Percentiles rank a stretch among this genome's conserved stretches.
These are phyloP conservation scores for Phytophthora cryptogea DNA, from an alignment of 352 stramenopile genomes.

Conservation along the genomic window DNA sequence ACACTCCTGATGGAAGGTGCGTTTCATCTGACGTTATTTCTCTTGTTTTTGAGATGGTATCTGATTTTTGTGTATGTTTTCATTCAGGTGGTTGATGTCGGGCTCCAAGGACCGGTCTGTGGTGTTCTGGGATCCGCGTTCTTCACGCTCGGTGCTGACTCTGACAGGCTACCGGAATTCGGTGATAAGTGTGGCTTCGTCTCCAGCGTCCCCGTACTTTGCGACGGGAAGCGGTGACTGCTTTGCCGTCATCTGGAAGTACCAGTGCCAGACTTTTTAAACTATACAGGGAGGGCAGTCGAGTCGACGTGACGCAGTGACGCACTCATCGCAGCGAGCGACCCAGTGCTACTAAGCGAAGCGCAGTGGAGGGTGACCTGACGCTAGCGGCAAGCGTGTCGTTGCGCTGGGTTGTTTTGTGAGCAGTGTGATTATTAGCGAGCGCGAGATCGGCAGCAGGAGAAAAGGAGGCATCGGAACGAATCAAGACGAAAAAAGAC, in stretches of 20 bases:
- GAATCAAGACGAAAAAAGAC: slow-evolving; percentile 37
- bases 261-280: slow-evolving; percentile 90
- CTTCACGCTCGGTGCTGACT: slow-evolving; percentile 80
- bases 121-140: slow-evolving; percentile 87
- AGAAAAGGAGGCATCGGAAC: slow-evolving; percentile 34
- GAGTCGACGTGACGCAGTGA: slow-evolving; percentile 30
- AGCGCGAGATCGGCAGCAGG: slow-evolving; percentile 27
- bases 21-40: slow-evolving; percentile 6
- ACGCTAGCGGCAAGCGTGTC: slow-evolving; percentile 28
- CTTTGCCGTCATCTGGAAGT: slow-evolving; percentile 89
- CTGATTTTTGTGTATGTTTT: slow-evolving; percentile 23
- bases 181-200: slow-evolving; percentile 87
- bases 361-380: slow-evolving; percentile 23
- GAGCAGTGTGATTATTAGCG: slow-evolving; percentile 18
- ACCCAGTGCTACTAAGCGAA: slow-evolving; percentile 20
- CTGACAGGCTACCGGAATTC: slow-evolving; percentile 87
- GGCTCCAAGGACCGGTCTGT: slow-evolving; percentile 87
- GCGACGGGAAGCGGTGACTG: slow-evolving; percentile 84
- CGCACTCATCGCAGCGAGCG: slow-evolving; percentile 12
- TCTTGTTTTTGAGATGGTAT: background rate
- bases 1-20: slow-evolving; percentile 88
- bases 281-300: slow-evolving; percentile 48
- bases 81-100: slow-evolving; percentile 81
- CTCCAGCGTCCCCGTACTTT: slow-evolving; percentile 84
- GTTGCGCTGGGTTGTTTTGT: slow-evolving; percentile 7